Evolutionary conservation across 2,329 filamentous ascomycete genomes (phyloP), one percentile per base, ranked within the genome.

Genomic region (Paecilomyces variotii): DNA sequence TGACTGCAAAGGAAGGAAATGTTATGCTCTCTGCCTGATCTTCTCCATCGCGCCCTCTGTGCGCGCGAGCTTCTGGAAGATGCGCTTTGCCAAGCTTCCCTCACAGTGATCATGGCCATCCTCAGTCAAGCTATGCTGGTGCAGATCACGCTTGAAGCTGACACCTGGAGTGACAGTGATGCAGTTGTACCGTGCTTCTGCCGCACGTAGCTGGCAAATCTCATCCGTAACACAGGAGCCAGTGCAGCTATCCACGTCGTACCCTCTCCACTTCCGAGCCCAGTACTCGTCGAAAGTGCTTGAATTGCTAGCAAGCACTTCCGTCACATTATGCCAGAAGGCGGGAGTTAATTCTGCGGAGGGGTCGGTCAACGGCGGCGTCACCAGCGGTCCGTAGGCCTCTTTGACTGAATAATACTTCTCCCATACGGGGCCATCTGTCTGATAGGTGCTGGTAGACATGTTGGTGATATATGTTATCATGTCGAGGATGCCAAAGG

Each of bases 291-390:
- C 68, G 61, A 83, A 83, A 2, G 71, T 68, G 0, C 65, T 62
- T 12, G 74, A 65, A 57, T 80, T 67, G 9, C 59, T 63, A 59
- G 79, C 76, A n/a, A 84, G 75, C 2, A 71, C 67, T 1, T 70
- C 69, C 2, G 82, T 84, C n/a, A 84, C 71, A 61, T 80, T 78
- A 67, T 84, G 81, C 82, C 82, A 84, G 67, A 83, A 83, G 1
- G 78, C 78, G 0, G 81, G 78, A 2, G 79, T 81, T 30, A 85
- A 75, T 60, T 84, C 74, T 12, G 68, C 66, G 2, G 62, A 58
- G 3, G 65, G 70, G 4, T 72, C 71, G 32, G 67, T 66, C 26
- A 78, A 61, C 2, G 78, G 74, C 45, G 79, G 78, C 27, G 58
- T 65, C 12, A 80, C 67, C 2, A 78, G 68, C 0, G 73, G 61